phyloP scores from a whole-genome alignment of 2,329 filamentous ascomycete genomes.

The Fusarium concolor region DNA sequence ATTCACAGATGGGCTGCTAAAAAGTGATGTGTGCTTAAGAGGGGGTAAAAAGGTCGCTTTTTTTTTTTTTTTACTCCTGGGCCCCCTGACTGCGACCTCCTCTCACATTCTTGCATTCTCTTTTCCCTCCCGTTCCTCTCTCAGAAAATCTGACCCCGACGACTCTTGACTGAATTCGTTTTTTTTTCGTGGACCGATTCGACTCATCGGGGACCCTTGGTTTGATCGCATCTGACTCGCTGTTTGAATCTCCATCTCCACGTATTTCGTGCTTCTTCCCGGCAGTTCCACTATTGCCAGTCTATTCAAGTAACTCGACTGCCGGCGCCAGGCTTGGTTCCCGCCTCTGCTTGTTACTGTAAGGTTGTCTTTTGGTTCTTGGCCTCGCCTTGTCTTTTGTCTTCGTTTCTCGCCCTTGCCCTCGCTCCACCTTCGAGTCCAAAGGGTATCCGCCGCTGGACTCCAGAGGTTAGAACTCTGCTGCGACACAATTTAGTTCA shows the following conservation, averaged over 20 bases:
- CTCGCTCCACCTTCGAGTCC: conserved; percentile 19
- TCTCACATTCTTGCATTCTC: background rate
- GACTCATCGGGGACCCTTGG: conserved; percentile 22
- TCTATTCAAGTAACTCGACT: conserved; percentile 30
- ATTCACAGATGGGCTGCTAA: background rate
- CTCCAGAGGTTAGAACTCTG: background rate
- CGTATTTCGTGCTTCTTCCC: conserved; percentile 21
- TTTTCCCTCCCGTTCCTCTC: conserved; percentile 1
- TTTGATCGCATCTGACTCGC: conserved; percentile 39
- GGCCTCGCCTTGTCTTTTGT: conserved; percentile 25
- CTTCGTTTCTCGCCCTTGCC: background rate
- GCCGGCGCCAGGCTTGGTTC: conserved; percentile 38
- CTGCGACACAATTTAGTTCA: conserved; percentile 15
- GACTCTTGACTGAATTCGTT: conserved; percentile 32
- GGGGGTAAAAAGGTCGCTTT: conserved; percentile 31
- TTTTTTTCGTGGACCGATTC: conserved; percentile 30
- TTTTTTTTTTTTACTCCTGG: conserved; percentile 17
- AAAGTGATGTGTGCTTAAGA: conserved; percentile 9
- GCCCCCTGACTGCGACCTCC: conserved; percentile 22
- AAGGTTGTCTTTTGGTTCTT: conserved; percentile 12
- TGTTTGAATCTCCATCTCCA: conserved; percentile 34
- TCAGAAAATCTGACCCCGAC: conserved; percentile 15
- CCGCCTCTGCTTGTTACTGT: conserved; percentile 16
- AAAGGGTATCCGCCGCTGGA: conserved; percentile 1
- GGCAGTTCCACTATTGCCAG: conserved; percentile 30